Percentiles rank a stretch among this genome's conserved stretches.
These are phyloP conservation scores for Hymenoscyphus fructigenus DNA, from an alignment of 2,329 filamentous ascomycete genomes.

Conservation along the genomic window DNA sequence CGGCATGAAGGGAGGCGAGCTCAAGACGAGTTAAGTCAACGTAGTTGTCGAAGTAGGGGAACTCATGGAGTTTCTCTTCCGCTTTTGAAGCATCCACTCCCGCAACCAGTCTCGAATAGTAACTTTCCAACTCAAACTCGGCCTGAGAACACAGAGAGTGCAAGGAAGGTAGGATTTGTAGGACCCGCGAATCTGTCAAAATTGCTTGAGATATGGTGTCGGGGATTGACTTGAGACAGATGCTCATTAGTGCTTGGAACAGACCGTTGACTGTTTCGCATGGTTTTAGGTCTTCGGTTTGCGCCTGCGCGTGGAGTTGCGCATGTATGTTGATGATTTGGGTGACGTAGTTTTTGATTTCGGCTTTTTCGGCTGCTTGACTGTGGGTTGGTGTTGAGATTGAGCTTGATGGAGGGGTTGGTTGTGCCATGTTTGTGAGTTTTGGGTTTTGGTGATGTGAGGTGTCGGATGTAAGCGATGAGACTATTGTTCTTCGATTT, in stretches of 20 bases:
- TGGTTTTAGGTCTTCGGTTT: constrained; percentile 33
- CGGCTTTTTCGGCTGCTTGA: not conserved
- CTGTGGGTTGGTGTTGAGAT: not conserved
- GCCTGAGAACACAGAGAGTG: constrained; percentile 44
- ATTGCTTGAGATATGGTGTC: constrained; percentile 28
- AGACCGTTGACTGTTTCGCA: constrained; percentile 36
- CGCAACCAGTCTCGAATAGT: constrained; percentile 44
- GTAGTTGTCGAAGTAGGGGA: constrained; percentile 52
- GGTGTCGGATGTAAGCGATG: not conserved
- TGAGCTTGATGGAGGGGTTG: not conserved
- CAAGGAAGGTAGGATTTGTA: constrained; percentile 39
- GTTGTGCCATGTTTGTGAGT: not conserved
- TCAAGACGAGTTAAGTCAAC: constrained; percentile 48
- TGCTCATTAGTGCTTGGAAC: constrained; percentile 39
- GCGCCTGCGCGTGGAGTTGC: not conserved
- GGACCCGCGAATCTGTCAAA: constrained; percentile 25
- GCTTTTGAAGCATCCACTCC: constrained; percentile 17
- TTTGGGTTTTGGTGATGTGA: not conserved
- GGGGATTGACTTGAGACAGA: constrained; percentile 37
- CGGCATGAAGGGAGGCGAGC: constrained; percentile 41
- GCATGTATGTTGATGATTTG: constrained; percentile 5
- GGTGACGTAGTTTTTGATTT: not conserved
- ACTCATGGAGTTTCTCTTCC: constrained; percentile 34
- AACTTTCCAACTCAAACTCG: constrained; percentile 46
- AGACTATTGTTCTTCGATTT: not conserved